Conservation (phyloP, 768 basidiomycete species). For the Clathrus columnatus region DNA sequence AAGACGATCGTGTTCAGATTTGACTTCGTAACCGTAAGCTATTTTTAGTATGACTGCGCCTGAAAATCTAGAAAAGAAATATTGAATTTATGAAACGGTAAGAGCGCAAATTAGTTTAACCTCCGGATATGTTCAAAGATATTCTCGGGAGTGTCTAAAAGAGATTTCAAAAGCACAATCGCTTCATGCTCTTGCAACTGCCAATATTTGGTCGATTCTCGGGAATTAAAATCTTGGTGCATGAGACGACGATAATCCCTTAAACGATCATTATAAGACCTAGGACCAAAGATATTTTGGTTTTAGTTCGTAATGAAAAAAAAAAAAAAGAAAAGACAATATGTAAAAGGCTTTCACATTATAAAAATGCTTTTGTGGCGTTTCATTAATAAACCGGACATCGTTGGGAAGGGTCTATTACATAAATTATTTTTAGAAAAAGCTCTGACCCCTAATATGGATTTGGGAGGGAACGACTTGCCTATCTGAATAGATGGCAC, state of each 20-base stretch:
- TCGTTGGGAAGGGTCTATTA: constrained; percentile 7
- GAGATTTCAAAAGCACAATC: constrained; percentile 24
- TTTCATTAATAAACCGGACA: constrained; percentile 10
- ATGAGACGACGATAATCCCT: constrained; percentile 34
- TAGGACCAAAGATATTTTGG: background rate
- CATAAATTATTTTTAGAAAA: background rate
- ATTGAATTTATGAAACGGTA: constrained; percentile 1
- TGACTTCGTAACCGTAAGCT: constrained; percentile 33
- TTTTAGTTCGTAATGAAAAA: background rate
- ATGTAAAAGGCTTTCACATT: background rate
- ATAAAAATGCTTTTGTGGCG: constrained; percentile 9
- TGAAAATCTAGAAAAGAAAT: constrained; percentile 21
- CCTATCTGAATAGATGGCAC: constrained; percentile 16
- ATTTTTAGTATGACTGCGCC: constrained; percentile 30
- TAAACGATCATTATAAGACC: constrained; percentile 20
- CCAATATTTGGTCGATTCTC: constrained; percentile 28
- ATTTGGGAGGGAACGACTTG: background rate
- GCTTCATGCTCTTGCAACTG: constrained; percentile 30
- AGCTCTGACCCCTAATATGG: background rate
- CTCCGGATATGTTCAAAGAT: constrained; percentile 32
- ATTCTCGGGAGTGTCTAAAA: constrained; percentile 24
- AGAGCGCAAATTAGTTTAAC: constrained; percentile 20
- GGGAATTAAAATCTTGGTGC: constrained; percentile 27
- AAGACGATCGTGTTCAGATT: constrained; percentile 26
- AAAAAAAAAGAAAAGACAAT: background rate